Evolutionary conservation across 192 early-diverging fungal species (phyloP), one percentile per base, ranked within the genome.

Genomic region (Gigaspora rosea): DNA sequence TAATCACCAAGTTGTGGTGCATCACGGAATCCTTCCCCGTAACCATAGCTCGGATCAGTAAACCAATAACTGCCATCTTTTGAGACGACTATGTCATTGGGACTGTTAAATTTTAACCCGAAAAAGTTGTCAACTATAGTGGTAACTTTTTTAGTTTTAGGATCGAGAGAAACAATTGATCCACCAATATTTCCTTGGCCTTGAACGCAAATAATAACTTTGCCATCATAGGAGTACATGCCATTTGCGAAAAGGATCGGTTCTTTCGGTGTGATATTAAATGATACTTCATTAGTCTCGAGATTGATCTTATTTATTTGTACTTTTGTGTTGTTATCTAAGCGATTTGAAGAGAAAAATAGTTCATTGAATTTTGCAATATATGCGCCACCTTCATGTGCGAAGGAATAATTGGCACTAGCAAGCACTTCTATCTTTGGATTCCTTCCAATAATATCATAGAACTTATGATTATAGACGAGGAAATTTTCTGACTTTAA

Each of bases 141-240:
- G 0, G 20, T 61, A 61, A 61, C 59, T 33, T 61, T 8, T 22
- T 61, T 61, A 33, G 59, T 22, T 22, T 8, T 61, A 33, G 59
- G 59, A 61, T 61, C 1, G 27, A 61, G 59, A 32, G 59, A 61
- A 10, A 61, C 59, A 10, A 61, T 61, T 8, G 59, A 61, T 61
- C 59, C 59, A 33, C 59, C 59, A 33, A 61, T 61, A 61, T 61
- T 22, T 33, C 59, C n/a, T 61, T 61, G 59, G 27, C 59, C 59
- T 9, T 61, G 59, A 27, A 22, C n/a, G 22, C 59, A 61, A 61
- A 61, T 61, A 61, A 61, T 61, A 61, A 61, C 22, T 61, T 27
- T 18, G 11, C 59, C 59, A 3, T 10, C 22, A 9, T 61, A 1
- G 3, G n/a, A 61, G 5, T 18, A 22, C n/a, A 18, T 6, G 2